Base-by-base conservation (phyloP, 768 basidiomycete genomes). In the Ramaria sp. region DNA sequence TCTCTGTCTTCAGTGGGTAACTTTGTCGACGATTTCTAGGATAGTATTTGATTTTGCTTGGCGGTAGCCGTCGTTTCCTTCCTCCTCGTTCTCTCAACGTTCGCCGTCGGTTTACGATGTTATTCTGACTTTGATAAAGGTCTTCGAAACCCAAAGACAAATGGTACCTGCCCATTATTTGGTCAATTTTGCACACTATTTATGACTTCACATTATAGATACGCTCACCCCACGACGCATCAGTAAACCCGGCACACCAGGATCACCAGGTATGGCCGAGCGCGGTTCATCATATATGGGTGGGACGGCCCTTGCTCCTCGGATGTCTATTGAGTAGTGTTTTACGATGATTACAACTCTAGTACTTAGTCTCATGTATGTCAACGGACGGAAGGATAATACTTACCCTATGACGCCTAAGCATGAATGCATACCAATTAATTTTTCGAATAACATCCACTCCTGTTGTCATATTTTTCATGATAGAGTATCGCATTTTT, bases 81-180 rank as follows among this genome's bases (percentile, higher is more conserved):
- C 68, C 51, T 91, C 15, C 72, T 91, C 42, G 66, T 91, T 27
- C 75, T 88, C 54, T 65, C 72, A n/a, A 87, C 86, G 10, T 88
- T 92, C 62, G 75, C 70, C 12, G 76, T 91, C 25, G 89, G 89
- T 20, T 64, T 90, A 20, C 79, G 82, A 50, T 92, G 89, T 65
- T 86, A 87, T 71, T 64, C 73, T 27, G 88, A 91, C 71, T 92
- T 92, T 62, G 83, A 86, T 66, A 79, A 79, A 64, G 89, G 90
- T n/a, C 70, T 92, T 18, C 71, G 75, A 52, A 67, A 75, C 15
- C 82, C 87, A 48, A 92, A 92, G 72, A 73, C 77, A 58, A 76
- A 82, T 61, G 79, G 88, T 91, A 68, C 76, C 85, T 16, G 25
- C 28, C 5, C 25, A 44, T 74, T 50, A 13, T 50, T 10, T 50